phyloP scores from a whole-genome alignment of 108 stramenopile species.

The Skeletonema grethae region DNA sequence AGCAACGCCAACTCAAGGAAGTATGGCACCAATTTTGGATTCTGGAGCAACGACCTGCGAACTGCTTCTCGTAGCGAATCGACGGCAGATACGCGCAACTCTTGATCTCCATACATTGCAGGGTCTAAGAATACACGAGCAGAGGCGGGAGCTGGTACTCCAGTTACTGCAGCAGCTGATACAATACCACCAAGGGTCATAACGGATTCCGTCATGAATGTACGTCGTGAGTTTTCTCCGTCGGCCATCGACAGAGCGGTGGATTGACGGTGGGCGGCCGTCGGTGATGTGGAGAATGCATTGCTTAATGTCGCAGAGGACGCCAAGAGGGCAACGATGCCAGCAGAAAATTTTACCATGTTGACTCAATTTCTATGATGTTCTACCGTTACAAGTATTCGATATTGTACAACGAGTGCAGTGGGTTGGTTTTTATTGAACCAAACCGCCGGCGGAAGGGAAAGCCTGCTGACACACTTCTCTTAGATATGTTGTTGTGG shows the following conservation, averaged over 20 bases:
- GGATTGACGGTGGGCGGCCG: conserved; percentile 2
- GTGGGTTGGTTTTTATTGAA: too few relatives aligned
- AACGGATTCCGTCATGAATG: conserved; percentile 38
- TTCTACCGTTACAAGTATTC: too few relatives aligned
- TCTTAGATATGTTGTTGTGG: conserved; percentile 3
- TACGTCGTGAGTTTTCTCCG: conserved; percentile 34
- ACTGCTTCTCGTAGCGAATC: conserved; percentile 74
- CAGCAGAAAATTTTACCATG: conserved; percentile 4
- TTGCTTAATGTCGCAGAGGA: not conserved
- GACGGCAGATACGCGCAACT: conserved; percentile 81
- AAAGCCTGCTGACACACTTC: conserved; percentile 1
- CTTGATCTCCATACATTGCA: conserved; percentile 92
- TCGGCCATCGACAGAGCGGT: conserved; percentile 33
- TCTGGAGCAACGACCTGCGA: conserved; percentile 76
- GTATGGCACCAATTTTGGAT: conserved; percentile 68
- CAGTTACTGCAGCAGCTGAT: conserved; percentile 11
- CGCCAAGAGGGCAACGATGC: conserved; percentile 14
- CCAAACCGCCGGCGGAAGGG: too few relatives aligned
- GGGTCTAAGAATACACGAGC: conserved; percentile 88
- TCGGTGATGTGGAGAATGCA: conserved; percentile 6
- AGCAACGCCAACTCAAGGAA: conserved; percentile 77
- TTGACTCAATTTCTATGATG: not conserved
- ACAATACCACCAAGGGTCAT: conserved; percentile 16
- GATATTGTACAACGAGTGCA: too few relatives aligned
- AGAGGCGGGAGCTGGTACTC: conserved; percentile 47